Base-by-base conservation (phyloP, 352 stramenopile species). In the Globisporangium alternatum region DNA sequence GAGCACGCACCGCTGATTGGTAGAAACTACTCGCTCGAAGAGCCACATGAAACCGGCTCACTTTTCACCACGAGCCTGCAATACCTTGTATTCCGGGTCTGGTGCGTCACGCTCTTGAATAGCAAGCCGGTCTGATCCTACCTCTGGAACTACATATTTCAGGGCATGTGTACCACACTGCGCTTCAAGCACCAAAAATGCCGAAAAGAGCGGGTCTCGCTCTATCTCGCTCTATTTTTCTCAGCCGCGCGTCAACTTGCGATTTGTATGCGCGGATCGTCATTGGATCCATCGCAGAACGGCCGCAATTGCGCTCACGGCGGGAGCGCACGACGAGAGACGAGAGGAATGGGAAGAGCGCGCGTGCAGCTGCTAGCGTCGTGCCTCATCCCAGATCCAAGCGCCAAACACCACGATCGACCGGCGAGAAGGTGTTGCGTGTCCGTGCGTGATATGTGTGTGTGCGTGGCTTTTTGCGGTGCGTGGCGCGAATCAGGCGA, bases 211-310 rank as follows among this genome's bases (percentile, higher is more conserved):
- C 33, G 44, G 57, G 58, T 69, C 68, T 60, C 60, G 69, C 65
- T 73, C 59, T 71, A 57, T 56, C 51, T 44, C 48, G 54, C 65
- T 68, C 66, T 66, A 56, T 62, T 30, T 25, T 37, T 62, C 8
- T 22, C 28, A 15, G 6, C 15, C 17, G 49, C 2, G 28, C 12
- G 31, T 39, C 35, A 28, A 65, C 55, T 61, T 52, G 55, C 37
- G 15, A 28, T 61, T 61, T 61, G 55, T 61, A 61, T 60, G 4
- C 33, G 22, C 4, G 31, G 25, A 5, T 37, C 25, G 19, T 55
- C 30, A 37, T 53, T 31, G 21, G 33, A 31, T 47, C 54, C 21
- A 39, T 37, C 54, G 22, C 52, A 59, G 30, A 41, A 22, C 33
- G 19, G 30, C 12, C 48, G 48, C 48, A 55, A 55, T 37, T 55